Evolutionary conservation across 2,329 filamentous ascomycete species (phyloP), one percentile per base, ranked within the genome.

Genomic region (Penicillium sclerotiorum): DNA sequence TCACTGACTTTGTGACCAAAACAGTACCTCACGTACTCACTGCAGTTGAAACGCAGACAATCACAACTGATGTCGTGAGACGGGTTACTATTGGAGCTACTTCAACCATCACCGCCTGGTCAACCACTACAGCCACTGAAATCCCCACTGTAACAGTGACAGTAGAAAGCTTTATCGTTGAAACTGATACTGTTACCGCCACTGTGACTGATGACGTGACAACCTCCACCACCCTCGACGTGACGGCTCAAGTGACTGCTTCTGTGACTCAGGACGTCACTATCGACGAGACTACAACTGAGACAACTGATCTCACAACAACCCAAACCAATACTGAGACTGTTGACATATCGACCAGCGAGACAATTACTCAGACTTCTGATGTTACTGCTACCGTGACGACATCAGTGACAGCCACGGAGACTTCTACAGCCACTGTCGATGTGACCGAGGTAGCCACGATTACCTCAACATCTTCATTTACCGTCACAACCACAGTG

Each of bases 251-350:
- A 8, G 21, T 17, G 15, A 45, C 43, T 12, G 43, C 32, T 27
- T 45, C 32, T 38, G 32, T 38, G 6, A 45, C 43, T 18, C 21
- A 30, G 12, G 11, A 38, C 36, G 22, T 27, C 23, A 28, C 22
- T n/a, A 18, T 17, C 8, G 32, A 30, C 22, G 23, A n/a, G 5
- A 45, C 43, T 8, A 28, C 33, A 12, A 45, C 35, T 21, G 21
- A n/a, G 13, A 46, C 33, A n/a, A 37, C 35, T 25, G 44, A 46
- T 30, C 11, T 46, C n/a, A 46, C 44, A 30, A 46, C 35, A n/a
- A 46, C 15, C 11, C 22, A 46, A 17, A 39, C 22, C n/a, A 32
- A 32, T 17, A 46, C 35, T 12, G 44, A 46, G 44, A 46, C 44
- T 30, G 35, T 46, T 38, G 35, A 39, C 39, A 37, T 46, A 12